phyloP scores from a whole-genome alignment of 164 flowering plant genomes.

The Buxus sempervirens region DNA sequence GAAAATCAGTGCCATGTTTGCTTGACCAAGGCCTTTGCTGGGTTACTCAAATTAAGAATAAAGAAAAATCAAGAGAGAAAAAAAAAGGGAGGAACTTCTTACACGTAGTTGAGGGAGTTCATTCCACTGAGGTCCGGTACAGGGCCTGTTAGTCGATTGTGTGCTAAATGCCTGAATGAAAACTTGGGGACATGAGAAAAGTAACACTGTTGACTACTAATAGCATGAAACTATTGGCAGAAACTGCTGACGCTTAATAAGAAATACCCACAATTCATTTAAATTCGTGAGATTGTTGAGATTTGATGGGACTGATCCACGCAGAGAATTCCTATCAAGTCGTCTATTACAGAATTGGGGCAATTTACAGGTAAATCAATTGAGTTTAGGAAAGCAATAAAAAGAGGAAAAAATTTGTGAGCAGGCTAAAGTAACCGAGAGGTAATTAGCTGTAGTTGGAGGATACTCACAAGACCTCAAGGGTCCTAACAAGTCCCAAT shows the following conservation, averaged over 20 bases:
- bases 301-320: conserved; percentile 44
- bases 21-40: too few relatives aligned
- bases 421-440: too few relatives aligned
- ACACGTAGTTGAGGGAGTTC: conserved; percentile 75
- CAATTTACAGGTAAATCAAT: not conserved
- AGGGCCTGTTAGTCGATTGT: conserved; percentile 59
- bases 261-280: conserved; percentile 46
- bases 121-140: conserved; percentile 66
- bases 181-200: not conserved
- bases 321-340: conserved; percentile 53
- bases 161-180: conserved; percentile 64
- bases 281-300: conserved; percentile 53
- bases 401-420: not conserved
- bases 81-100: conserved; percentile 22
- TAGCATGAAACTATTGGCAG: not conserved
- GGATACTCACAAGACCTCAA: conserved; percentile 54
- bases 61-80: not conserved
- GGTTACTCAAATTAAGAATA: too few relatives aligned
- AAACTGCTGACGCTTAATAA: not conserved
- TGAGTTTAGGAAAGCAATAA: not conserved
- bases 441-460: too few relatives aligned
- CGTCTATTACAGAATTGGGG: conserved; percentile 38
- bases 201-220: not conserved
- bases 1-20: too few relatives aligned
- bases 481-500: conserved; percentile 35